A percentile compares a stretch with the other conserved stretches of the same genome.
Conservation (phyloP, 768 basidiomycete species). For the Cystofilobasidium ferigula region DNA sequence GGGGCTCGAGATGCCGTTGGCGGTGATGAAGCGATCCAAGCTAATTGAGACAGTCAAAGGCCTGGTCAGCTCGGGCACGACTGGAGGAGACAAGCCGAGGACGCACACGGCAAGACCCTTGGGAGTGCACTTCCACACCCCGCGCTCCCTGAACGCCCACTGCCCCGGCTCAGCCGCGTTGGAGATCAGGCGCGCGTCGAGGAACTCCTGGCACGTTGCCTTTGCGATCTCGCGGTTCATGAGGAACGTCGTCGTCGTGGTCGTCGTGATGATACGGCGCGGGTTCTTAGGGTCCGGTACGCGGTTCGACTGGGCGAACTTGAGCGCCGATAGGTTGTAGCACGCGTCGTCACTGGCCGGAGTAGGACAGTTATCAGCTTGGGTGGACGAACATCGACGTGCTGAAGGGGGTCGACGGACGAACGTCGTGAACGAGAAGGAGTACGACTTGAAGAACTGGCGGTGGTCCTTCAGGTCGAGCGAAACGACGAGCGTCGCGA, state of each 20-base stretch:
- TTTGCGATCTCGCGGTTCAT: constrained; percentile 99
- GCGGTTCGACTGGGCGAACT: constrained; percentile 98
- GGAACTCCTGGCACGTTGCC: constrained; percentile 98
- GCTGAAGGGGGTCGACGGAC: constrained; percentile 37
- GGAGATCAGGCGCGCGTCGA: constrained; percentile 96
- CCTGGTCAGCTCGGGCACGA: background rate
- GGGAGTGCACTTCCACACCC: constrained; percentile 90
- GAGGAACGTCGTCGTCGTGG: constrained; percentile 97
- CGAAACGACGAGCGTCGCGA: constrained; percentile 90
- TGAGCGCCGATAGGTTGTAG: constrained; percentile 81
- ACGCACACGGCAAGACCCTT: constrained; percentile 79
- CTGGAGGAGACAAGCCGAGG: background rate
- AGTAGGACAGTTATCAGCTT: background rate
- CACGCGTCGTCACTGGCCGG: constrained; percentile 76
- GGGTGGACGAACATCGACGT: background rate
- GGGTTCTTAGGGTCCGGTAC: constrained; percentile 97
- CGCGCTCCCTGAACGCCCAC: constrained; percentile 91
- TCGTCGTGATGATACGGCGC: constrained; percentile 94
- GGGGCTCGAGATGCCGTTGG: constrained; percentile 94
- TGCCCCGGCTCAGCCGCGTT: constrained; percentile 87
- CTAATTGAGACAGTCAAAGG: background rate
- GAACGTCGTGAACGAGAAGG: constrained; percentile 91
- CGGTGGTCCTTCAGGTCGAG: constrained; percentile 81
- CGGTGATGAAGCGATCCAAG: constrained; percentile 94
- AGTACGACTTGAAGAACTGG: constrained; percentile 89